Conservation (phyloP, 2,329 filamentous ascomycete species). For the Bipolaris victoriae region DNA sequence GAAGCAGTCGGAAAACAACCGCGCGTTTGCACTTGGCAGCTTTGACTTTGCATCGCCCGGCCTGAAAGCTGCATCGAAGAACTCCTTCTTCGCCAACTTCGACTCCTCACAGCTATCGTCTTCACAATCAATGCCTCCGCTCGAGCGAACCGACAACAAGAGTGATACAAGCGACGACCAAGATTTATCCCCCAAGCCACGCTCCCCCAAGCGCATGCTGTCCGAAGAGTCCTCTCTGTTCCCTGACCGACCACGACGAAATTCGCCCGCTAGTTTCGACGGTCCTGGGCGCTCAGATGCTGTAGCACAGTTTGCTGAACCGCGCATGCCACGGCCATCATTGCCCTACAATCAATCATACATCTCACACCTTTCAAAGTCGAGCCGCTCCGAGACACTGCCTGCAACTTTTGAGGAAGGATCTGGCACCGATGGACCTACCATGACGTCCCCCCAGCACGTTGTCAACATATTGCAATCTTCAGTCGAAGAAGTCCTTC, state of each 20-base stretch:
- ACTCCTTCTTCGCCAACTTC: constrained; percentile 30
- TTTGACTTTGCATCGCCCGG: constrained; percentile 50
- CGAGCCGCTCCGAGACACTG: constrained; percentile 55
- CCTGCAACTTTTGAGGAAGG: constrained; percentile 43
- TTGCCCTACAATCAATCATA: constrained; percentile 34
- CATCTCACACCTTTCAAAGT: constrained; percentile 22
- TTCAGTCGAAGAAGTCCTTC: constrained; percentile 62
- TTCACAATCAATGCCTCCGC: constrained; percentile 35
- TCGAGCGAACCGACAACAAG: constrained; percentile 18
- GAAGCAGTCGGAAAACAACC: constrained; percentile 69
- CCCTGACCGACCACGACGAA: constrained; percentile 52
- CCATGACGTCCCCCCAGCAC: constrained; percentile 56
- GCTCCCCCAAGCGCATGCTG: constrained; percentile 58
- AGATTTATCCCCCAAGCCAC: constrained; percentile 34
- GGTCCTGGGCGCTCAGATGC: constrained; percentile 44
- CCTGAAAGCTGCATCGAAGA: constrained; percentile 36
- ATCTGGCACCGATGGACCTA: constrained; percentile 40
- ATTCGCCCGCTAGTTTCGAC: constrained; percentile 56
- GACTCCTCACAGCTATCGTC: constrained; percentile 36
- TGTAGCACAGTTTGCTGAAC: constrained; percentile 44
- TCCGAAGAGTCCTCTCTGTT: constrained; percentile 53
- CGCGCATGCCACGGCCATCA: constrained; percentile 40
- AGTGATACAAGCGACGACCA: constrained; percentile 28
- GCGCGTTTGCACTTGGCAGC: constrained; percentile 51
- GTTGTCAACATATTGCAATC: constrained; percentile 57